Conservation (phyloP, 495 filamentous ascomycete species). For the Trichoderma orchidacearum region DNA sequence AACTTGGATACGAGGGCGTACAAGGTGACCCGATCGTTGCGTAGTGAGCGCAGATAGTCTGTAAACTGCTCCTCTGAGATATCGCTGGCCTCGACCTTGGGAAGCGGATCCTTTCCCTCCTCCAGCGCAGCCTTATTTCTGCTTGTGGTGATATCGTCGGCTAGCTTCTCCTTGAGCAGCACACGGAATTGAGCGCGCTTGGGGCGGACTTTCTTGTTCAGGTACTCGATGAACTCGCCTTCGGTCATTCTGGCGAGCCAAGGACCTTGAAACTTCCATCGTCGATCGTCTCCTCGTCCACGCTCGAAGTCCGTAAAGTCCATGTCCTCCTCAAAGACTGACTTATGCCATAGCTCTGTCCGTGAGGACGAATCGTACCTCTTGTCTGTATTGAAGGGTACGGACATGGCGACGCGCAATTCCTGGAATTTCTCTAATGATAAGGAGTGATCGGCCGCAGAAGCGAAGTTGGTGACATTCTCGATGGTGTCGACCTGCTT, state of each 20-base stretch:
- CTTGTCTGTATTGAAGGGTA: slow-evolving; percentile 20
- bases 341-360: slow-evolving; percentile 6
- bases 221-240: slow-evolving; percentile 54
- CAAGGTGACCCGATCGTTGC: slow-evolving; percentile 32
- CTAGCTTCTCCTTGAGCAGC: slow-evolving; percentile 38
- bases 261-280: slow-evolving; percentile 71
- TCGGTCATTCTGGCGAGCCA: slow-evolving; percentile 67
- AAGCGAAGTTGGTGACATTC: slow-evolving; percentile 83
- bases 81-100: slow-evolving; percentile 16
- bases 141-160: slow-evolving; percentile 27
- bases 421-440: slow-evolving; percentile 83
- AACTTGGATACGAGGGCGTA: slow-evolving; percentile 37
- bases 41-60: slow-evolving; percentile 44
- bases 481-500: slow-evolving; percentile 71
- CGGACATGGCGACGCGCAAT: slow-evolving; percentile 36
- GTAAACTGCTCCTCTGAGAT: slow-evolving; percentile 48
- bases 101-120: slow-evolving; percentile 22
- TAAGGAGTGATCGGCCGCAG: slow-evolving; percentile 66
- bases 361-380: slow-evolving; percentile 3
- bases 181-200: slow-evolving; percentile 46
- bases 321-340: slow-evolving; percentile 46
- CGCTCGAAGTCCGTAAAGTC: slow-evolving; percentile 32
- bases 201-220: slow-evolving; percentile 46
- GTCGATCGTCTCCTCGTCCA: slow-evolving; percentile 16
- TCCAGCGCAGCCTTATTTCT: slow-evolving; percentile 30